phyloP scores from a whole-genome alignment of 2,329 filamentous ascomycete species.

The Aspergillus neoniger region DNA sequence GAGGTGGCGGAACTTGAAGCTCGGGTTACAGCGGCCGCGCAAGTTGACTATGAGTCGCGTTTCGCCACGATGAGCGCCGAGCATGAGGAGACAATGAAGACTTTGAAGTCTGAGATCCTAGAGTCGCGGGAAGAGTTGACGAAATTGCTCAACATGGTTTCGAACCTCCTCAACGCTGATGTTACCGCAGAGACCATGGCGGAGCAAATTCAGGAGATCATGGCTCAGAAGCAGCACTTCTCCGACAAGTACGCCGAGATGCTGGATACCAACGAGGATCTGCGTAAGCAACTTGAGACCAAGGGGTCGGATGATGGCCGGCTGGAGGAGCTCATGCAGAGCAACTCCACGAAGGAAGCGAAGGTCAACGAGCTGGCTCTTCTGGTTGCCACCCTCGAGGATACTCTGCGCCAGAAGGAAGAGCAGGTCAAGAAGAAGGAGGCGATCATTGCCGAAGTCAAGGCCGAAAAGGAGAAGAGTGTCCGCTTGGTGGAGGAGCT shows the following conservation, averaged over 20 bases:
- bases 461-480: constrained; percentile 80
- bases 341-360: constrained; percentile 50
- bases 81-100: constrained; percentile 61
- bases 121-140: constrained; percentile 68
- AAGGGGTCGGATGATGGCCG: constrained; percentile 40
- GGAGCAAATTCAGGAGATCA: constrained; percentile 62
- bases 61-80: constrained; percentile 57
- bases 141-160: constrained; percentile 64
- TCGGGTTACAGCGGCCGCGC: constrained; percentile 37
- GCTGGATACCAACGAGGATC: constrained; percentile 42
- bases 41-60: constrained; percentile 40
- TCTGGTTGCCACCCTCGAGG: constrained; percentile 50
- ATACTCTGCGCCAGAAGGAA: constrained; percentile 47
- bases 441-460: constrained; percentile 51
- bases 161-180: constrained; percentile 45
- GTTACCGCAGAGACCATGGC: constrained; percentile 60
- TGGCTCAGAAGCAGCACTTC: constrained; percentile 46
- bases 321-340: constrained; percentile 42
- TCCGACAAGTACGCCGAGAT: constrained; percentile 46
- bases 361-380: constrained; percentile 58
- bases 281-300: constrained; percentile 40
- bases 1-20: constrained; percentile 45
- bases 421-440: constrained; percentile 50
- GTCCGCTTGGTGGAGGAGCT: constrained; percentile 90
- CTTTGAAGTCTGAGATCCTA: constrained; percentile 63